A percentile compares a stretch with the other conserved stretches of the same genome.
phyloP scores from a whole-genome alignment of 192 early-diverging fungal species.

The Jimgerdemannia lactiflua region DNA sequence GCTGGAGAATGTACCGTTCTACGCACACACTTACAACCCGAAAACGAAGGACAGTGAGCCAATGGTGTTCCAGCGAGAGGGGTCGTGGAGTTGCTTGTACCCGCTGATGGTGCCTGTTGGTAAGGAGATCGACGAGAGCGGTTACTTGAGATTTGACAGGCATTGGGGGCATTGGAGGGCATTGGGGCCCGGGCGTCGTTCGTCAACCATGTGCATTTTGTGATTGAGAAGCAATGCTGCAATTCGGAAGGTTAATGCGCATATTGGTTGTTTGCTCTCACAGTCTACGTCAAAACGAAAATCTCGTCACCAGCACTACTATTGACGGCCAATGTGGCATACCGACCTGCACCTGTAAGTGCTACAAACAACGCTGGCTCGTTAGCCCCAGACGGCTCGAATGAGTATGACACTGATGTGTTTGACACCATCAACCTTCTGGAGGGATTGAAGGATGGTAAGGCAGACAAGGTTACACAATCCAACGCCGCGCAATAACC shows the following conservation, averaged over 20 bases:
- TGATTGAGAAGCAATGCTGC: neutral
- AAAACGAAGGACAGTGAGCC: conserved; percentile 34
- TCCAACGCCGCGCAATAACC: too few species aligned
- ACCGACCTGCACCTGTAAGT: conserved; percentile 25
- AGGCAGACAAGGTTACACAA: neutral
- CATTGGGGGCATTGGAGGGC: neutral
- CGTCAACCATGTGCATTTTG: neutral
- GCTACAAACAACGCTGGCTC: conserved; percentile 13
- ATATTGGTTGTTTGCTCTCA: neutral
- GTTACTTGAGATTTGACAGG: neutral
- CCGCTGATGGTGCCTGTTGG: conserved; percentile 54
- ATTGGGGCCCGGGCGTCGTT: neutral
- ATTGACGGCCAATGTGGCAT: conserved; percentile 30
- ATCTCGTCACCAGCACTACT: conserved; percentile 34
- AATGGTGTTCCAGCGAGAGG: conserved; percentile 36
- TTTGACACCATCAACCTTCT: conserved; percentile 54
- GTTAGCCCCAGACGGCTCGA: conserved; percentile 20
- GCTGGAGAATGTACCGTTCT: conserved; percentile 30
- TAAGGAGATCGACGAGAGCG: conserved; percentile 23
- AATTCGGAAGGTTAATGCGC: neutral
- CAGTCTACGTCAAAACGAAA: conserved; percentile 37
- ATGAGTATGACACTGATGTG: conserved; percentile 45
- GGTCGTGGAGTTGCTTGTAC: conserved; percentile 41
- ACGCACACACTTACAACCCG: conserved; percentile 43
- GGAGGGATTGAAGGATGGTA: conserved; percentile 49